Conservation (phyloP, 176 grass and related monocot genomes). For the Paspalum notatum region DNA sequence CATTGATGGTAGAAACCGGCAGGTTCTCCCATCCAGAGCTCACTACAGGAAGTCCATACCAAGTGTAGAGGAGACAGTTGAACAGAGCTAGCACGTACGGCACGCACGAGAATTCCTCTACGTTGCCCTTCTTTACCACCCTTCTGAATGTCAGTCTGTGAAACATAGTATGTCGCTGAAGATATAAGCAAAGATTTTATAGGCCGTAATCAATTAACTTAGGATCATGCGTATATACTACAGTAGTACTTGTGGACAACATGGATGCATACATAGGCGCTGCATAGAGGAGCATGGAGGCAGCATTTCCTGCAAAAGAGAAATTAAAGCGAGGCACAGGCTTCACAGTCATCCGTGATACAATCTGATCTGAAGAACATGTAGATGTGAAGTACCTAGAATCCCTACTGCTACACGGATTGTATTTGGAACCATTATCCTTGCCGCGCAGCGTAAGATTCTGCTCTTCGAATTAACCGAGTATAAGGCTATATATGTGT, state of each 20-base stretch:
- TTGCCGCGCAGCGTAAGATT: not conserved
- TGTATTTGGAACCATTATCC: conserved; percentile 40
- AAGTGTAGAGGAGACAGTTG: conserved; percentile 75
- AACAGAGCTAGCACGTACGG: conserved; percentile 63
- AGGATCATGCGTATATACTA: not conserved
- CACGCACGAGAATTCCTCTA: conserved; percentile 66
- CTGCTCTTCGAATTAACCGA: not conserved
- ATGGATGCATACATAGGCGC: conserved; percentile 52
- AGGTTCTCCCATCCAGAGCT: conserved; percentile 66
- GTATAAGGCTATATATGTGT: not conserved
- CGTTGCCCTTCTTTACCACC: conserved; percentile 56
- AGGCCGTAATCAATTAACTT: not conserved
- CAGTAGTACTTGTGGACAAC: not conserved
- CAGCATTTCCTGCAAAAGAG: conserved; percentile 62
- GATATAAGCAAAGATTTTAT: conserved; percentile 2
- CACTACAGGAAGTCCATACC: conserved; percentile 70
- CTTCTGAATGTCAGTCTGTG: conserved; percentile 64
- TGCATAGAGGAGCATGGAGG: conserved; percentile 70
- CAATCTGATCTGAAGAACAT: not conserved
- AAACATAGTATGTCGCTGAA: not conserved
- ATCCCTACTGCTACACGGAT: conserved; percentile 52
- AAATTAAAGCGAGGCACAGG: not conserved
- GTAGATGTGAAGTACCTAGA: conserved; percentile 48
- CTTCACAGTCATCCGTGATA: conserved; percentile 7
- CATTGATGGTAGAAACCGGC: conserved; percentile 61